A percentile compares a stretch with the other conserved stretches of the same genome.
Conservation (phyloP, 345 rosid species). For the Aquilaria yunnanensis region DNA sequence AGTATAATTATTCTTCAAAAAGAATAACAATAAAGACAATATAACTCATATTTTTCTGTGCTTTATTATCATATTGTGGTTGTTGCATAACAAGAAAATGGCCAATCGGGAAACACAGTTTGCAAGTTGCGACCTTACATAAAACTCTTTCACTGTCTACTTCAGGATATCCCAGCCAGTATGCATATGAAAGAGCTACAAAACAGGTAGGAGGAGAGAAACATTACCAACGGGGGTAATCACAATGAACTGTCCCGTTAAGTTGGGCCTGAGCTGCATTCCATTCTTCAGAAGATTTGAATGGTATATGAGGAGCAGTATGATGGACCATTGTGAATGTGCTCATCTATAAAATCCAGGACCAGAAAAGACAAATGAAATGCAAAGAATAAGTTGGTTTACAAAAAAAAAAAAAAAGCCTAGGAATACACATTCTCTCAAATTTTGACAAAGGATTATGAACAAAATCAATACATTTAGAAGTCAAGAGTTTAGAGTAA, state of each 20-base stretch:
- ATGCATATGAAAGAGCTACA: constrained; percentile 10
- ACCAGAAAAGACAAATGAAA: constrained; percentile 1
- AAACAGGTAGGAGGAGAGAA: constrained; percentile 1
- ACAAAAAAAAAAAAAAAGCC: no score
- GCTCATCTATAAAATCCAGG: constrained; percentile 54
- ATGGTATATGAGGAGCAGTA: constrained; percentile 93
- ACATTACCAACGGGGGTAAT: constrained; percentile 74
- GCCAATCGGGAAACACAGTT: neutral
- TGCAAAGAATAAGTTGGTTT: no score
- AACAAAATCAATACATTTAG: no score
- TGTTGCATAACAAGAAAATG: no score
- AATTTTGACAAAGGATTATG: no score
- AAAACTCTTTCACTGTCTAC: no score
- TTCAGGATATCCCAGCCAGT: no score
- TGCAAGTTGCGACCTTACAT: neutral
- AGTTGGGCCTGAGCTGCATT: constrained; percentile 89
- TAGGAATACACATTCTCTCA: no score
- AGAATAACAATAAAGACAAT: constrained; percentile 1
- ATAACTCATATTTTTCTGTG: neutral
- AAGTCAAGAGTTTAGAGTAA: no score
- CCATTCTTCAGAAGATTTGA: constrained; percentile 74
- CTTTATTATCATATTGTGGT: no score
- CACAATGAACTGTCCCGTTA: constrained; percentile 90
- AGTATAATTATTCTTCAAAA: neutral
- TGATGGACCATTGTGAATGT: constrained; percentile 98